Conservation (phyloP, 306 rosid species). For the Sophora flavescens region DNA sequence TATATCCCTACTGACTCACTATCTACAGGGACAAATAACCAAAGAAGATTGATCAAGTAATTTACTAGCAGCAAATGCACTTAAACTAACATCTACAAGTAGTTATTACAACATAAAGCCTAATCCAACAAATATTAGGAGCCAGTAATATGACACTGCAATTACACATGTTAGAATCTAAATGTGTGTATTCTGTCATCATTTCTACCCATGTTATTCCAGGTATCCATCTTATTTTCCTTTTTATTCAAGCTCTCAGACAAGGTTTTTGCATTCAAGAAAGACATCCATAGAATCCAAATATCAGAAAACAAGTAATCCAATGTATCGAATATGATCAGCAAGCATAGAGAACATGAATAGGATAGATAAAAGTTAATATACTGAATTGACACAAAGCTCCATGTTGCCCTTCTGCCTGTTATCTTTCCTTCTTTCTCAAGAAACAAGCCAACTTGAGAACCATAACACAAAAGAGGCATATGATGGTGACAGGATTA, state of each 20-base stretch:
- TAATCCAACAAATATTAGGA: conserved; percentile 30
- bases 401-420: conserved; percentile 50
- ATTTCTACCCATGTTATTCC: not conserved
- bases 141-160: not conserved
- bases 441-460: conserved; percentile 61
- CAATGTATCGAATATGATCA: conserved; percentile 30
- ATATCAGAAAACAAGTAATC: conserved; percentile 13
- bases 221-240: conserved; percentile 9
- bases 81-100: not conserved
- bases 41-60: conserved; percentile 11
- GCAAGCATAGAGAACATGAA: conserved; percentile 35
- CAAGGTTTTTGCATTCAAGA: conserved; percentile 10
- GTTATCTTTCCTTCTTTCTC: conserved; percentile 49
- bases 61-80: conserved; percentile 22
- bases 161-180: not conserved
- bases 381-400: conserved; percentile 43
- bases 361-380: conserved; percentile 32
- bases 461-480: conserved; percentile 67
- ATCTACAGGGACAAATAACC: conserved; percentile 9
- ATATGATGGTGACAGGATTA: conserved; percentile 63
- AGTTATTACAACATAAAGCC: conserved; percentile 37
- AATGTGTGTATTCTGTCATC: conserved; percentile 1
- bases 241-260: conserved; percentile 17
- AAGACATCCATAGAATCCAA: conserved; percentile 16
- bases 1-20: not conserved